A percentile compares a stretch with the other conserved stretches of the same genome.
These are phyloP conservation scores for Debaryomyces hansenii DNA, from an alignment of 805 yeast genomes.

Conservation along the genomic window DNA sequence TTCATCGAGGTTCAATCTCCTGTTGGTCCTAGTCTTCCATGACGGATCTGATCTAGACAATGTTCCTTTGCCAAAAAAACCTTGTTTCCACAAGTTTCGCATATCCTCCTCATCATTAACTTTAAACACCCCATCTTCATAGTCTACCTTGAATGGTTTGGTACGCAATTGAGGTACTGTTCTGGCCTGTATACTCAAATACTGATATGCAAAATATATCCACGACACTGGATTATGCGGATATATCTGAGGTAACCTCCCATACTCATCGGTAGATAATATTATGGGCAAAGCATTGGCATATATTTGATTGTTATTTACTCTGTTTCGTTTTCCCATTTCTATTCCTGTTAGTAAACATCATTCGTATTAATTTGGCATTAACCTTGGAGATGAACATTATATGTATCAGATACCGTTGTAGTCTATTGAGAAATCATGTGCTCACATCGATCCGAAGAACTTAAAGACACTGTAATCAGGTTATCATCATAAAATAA, in stretches of 20 bases:
- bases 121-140: slow-evolving; percentile 32
- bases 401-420: slow-evolving; percentile 82
- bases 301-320: slow-evolving; percentile 30
- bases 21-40: slow-evolving; percentile 68
- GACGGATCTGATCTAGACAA: slow-evolving; percentile 91
- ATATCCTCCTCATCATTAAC: slow-evolving; percentile 48
- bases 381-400: not conserved
- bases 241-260: slow-evolving; percentile 50
- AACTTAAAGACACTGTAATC: slow-evolving; percentile 23
- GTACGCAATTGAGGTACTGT: slow-evolving; percentile 26
- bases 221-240: slow-evolving; percentile 73
- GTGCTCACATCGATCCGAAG: slow-evolving; percentile 55
- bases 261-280: slow-evolving; percentile 33
- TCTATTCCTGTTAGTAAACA: slow-evolving; percentile 14
- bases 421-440: slow-evolving; percentile 86
- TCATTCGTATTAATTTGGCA: slow-evolving; percentile 1
- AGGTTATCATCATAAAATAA: slow-evolving; percentile 15
- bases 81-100: slow-evolving; percentile 70
- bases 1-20: slow-evolving; percentile 50
- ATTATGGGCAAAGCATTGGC: slow-evolving; percentile 60
- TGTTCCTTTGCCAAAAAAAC: slow-evolving; percentile 93
- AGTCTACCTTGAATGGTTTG: slow-evolving; percentile 20
- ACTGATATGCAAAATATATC: slow-evolving; percentile 43
- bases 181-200: slow-evolving; percentile 18
- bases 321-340: slow-evolving; percentile 35